phyloP scores from a whole-genome alignment of 345 rosid species.

The Schrenkiella parvula region DNA sequence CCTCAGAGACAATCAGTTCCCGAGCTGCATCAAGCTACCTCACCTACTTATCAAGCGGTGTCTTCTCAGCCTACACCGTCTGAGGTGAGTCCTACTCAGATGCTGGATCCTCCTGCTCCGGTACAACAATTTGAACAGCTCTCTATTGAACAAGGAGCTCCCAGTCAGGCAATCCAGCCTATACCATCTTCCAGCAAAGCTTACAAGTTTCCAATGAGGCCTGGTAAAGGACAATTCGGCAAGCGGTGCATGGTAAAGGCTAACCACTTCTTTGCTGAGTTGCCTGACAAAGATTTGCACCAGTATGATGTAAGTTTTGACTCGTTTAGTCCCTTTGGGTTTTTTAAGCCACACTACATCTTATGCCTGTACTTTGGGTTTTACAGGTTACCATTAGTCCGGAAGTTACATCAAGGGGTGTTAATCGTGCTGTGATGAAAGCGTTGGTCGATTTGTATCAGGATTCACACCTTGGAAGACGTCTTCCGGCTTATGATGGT shows the following conservation, averaged over 20 bases:
- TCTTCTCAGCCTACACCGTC: conserved; percentile 47
- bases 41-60: conserved; percentile 52
- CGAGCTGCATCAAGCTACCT: conserved; percentile 99
- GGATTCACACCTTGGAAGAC: conserved; percentile 78
- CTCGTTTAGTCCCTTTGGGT: background rate
- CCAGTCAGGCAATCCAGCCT: conserved; percentile 60
- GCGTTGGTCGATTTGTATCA: conserved; percentile 52
- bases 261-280: conserved; percentile 88
- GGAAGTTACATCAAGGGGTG: conserved; percentile 70
- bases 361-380: background rate
- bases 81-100: conserved; percentile 53
- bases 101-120: conserved; percentile 42
- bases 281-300: conserved; percentile 92
- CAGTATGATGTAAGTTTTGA: conserved; percentile 74
- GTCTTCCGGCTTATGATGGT: conserved; percentile 97
- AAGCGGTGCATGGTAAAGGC: conserved; percentile 79
- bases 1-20: conserved; percentile 62
- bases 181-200: conserved; percentile 72
- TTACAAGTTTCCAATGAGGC: conserved; percentile 73
- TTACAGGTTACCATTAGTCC: conserved; percentile 77
- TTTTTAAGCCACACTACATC: background rate
- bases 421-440: conserved; percentile 84
- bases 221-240: conserved; percentile 69
- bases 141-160: conserved; percentile 47
- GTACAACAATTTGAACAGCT: conserved; percentile 48